Evolutionary conservation across 345 rosid species (phyloP), one percentile per base, ranked within the genome.

Genomic region (Gossypium herbaceum): DNA sequence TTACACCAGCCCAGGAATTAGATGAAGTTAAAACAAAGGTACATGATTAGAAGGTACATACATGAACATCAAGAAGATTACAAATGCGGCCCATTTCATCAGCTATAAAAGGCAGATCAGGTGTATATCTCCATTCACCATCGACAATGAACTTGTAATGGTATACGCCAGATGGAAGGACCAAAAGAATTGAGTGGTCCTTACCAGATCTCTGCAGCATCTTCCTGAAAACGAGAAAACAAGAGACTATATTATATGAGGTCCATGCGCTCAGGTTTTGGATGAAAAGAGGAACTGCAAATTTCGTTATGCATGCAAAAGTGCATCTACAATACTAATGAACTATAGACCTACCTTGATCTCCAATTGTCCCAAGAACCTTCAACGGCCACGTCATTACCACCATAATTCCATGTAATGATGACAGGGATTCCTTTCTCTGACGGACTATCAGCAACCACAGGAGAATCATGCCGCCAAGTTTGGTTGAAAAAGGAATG

Each of bases 321-420:
- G 20, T 12, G 22, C 41, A 12, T 44, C 13, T 48, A 24, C 13
- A 52, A 51, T n/a, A 15, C 44, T 34, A 9, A 62, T 13, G 27
- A 44, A 48, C 16, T 34, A 20, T 20, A 71, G 69, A 50, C 64
- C 79, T 73, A 90, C 99, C 89, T 91, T 56, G 97, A 86, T 64
- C 74, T 84, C 92, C 98, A 93, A 61, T 85, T 88, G 82, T 95
- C 98, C 99, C 99, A 91, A 47, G 98, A 93, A 68, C 99, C 99
- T 88, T 90, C 92, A 43, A 95, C 92, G 2, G 82, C 82, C 50
- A 95, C 99, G 44, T 91, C 93, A 79, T 82, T 88, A 63, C 99
- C 99, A 71, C 97, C 99, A 76, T 84, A 83, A 79, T 79, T 89
- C 99, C 99, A 95, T 58, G 92, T 89, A 77, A 95, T 87, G 43